Conservation (phyloP, 345 rosid species). For the Psidium guajava region DNA sequence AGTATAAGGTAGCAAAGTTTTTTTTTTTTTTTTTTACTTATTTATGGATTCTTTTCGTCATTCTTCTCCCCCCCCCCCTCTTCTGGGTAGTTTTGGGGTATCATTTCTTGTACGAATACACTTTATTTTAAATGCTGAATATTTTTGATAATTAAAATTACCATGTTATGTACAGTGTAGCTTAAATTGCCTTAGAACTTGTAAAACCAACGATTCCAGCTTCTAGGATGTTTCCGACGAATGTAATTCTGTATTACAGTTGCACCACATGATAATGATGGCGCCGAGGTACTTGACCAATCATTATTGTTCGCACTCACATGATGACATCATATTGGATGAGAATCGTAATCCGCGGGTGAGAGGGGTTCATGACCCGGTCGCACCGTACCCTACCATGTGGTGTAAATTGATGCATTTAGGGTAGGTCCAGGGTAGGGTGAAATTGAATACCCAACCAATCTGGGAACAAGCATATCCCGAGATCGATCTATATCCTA, state of each 20-base stretch:
- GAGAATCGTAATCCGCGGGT: too few relatives aligned
- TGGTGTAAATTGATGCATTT: background rate
- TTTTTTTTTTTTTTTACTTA: background rate
- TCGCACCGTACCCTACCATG: too few relatives aligned
- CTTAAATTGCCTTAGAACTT: background rate
- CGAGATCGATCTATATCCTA: background rate
- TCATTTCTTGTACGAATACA: too few relatives aligned
- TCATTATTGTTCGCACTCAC: background rate
- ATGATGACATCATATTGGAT: background rate
- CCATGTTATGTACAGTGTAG: too few relatives aligned
- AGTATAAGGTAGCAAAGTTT: background rate
- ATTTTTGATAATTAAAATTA: too few relatives aligned
- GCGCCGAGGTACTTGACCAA: background rate
- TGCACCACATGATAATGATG: background rate
- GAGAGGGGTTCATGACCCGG: too few relatives aligned
- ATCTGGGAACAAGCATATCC: background rate
- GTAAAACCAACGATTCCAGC: background rate
- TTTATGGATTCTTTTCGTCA: background rate
- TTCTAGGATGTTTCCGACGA: background rate
- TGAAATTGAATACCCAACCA: background rate
- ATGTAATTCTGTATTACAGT: background rate
- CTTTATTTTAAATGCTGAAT: too few relatives aligned
- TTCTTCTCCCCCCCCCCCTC: accelerated
- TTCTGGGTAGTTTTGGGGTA: background rate
- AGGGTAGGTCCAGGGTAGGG: background rate